Base-by-base conservation (phyloP, 2,329 filamentous ascomycete genomes). In the Xylaria sp. region DNA sequence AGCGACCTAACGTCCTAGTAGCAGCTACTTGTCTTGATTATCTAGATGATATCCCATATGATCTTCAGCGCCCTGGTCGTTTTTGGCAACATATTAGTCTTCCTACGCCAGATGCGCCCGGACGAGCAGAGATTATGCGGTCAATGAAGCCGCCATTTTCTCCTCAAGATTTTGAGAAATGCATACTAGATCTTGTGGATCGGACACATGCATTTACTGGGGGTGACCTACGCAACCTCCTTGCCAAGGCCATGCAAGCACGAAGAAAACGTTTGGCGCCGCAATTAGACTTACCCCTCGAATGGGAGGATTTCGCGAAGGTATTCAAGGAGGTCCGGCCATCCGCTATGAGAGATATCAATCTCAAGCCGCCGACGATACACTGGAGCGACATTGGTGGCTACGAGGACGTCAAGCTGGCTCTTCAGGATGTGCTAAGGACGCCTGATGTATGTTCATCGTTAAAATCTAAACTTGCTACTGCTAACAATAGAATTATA, bases 351-450 rank as follows among this genome's bases (percentile, higher is more conserved):
- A 88, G 92, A 67, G 93, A 96, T 72, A 88, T 97, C 57, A 92
- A 95, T 72, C 82, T 97, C 47, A 91, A 96, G 72, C 93, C 92
- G 8, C 93, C 93, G 0, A 93, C 90, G 13, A 88, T 96, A 27
- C 85, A 84, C 74, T 98, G 93, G 93, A 82, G 84, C 49, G 92
- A 97, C 71, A 94, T 98, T 53, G 93, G 92, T 62, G 94, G 94
- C 0, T 91, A 96, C 65, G 85, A 90, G 44, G 81, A 85, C 40
- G 87, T 96, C 64, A 96, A 96, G 72, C 81, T 79, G 58, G 80
- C 80, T 2, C 79, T 89, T 23, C 79, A 79, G 31, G 78, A 78
- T 51, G 86, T 84, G 68, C 80, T 87, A 31, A 66, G 66, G 29
- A 68, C 63, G 17, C 67, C 68, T 1, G 66, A 65, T 75, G 78